Base-by-base conservation (phyloP, 179 eudicot species). In the Heliamphora pulchella region DNA sequence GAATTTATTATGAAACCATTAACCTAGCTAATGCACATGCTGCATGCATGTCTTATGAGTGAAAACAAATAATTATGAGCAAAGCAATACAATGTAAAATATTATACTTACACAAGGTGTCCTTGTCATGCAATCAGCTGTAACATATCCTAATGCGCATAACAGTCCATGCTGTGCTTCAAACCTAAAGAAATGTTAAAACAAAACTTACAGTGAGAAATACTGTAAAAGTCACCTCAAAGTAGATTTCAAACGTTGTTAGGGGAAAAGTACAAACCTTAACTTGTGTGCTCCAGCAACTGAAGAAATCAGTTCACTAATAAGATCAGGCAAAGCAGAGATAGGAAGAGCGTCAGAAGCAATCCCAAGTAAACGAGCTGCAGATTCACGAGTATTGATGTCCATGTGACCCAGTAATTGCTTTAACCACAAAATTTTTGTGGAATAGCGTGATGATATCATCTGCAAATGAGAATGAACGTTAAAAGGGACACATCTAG, bases 341-440 rank as follows among this genome's bases (percentile, higher is more conserved):
- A 89, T 58, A 69, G 93, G 86, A 87, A 91, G 94, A 65, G 90
- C 91, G 80, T 93, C 91, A 83, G 97, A 95, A 75, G 97, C 92
- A 76, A 93, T 86, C 76, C 98, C 98, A 80, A 95, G 93, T 87
- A 95, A 77, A 78, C 97, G 97, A 22, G 97, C 97, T 71, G 84
- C 87, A 84, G 95, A 89, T 87, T 93, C 97, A 79, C 98, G 93
- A 8, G 97, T 93, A 81, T 90, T 94, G 72, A 82, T 81, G 83
- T 95, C 96, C 83, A 89, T 78, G 86, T 93, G 97, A 69, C 87
- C 86, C 80, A 93, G 81, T 80, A 93, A 89, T 84, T 94, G 90
- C 85, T 86, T 95, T 76, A 93, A 69, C 98, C 98, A 93, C 70
- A 86, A 22, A 80, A 95, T 69, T 86, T 91, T 93, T 44, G 83